phyloP scores from a whole-genome alignment of 805 yeast species.

The Yueomyces sinensis region DNA sequence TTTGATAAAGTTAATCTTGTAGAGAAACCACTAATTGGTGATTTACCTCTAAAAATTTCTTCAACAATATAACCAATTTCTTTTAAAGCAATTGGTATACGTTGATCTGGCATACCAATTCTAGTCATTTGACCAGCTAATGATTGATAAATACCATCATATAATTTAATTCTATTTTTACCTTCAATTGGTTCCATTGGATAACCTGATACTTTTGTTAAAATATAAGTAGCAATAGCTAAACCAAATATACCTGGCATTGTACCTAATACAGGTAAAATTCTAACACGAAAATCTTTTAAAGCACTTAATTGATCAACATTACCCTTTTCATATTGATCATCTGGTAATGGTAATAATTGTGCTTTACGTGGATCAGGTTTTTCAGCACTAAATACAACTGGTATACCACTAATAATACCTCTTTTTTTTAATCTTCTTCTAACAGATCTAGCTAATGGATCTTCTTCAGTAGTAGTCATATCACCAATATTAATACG shows the following conservation, averaged over 20 bases:
- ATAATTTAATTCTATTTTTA: constrained; percentile 70
- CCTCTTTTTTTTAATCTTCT: constrained; percentile 74
- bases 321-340: constrained; percentile 41
- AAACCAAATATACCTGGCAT: constrained; percentile 96
- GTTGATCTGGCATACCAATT: constrained; percentile 55
- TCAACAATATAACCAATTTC: constrained; percentile 80
- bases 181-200: constrained; percentile 88
- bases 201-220: constrained; percentile 74
- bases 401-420: constrained; percentile 62
- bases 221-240: constrained; percentile 70
- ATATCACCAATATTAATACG: constrained; percentile 83
- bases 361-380: constrained; percentile 93
- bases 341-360: constrained; percentile 72
- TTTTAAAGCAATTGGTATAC: constrained; percentile 55
- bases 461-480: constrained; percentile 85
- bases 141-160: constrained; percentile 71
- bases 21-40: constrained; percentile 73
- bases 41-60: constrained; percentile 86
- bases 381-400: constrained; percentile 87
- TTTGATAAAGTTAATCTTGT: constrained; percentile 68
- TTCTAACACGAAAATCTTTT: constrained; percentile 83
- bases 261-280: constrained; percentile 90
- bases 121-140: constrained; percentile 81
- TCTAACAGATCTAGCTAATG: constrained; percentile 77
- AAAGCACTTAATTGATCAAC: constrained; percentile 82